Conservation (phyloP, 148 eudicot genomes). For the Simmondsia chinensis region DNA sequence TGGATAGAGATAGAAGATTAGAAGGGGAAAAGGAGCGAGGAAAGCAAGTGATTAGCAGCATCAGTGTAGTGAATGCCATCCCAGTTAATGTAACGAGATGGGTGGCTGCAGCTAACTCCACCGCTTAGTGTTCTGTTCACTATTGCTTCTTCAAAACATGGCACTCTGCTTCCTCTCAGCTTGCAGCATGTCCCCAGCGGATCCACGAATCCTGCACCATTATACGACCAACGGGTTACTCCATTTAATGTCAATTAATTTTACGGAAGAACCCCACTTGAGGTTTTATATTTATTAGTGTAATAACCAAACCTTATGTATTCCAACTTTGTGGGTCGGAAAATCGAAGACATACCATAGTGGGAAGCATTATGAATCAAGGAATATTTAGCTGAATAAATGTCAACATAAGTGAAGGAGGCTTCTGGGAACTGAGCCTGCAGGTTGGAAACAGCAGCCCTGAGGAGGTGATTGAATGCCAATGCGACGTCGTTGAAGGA, state of each 20-base stretch:
- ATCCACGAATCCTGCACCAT: slow-evolving; percentile 18
- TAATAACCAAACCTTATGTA: background rate
- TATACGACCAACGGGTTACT: background rate
- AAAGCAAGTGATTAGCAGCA: slow-evolving; percentile 44
- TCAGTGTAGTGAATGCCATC: slow-evolving; percentile 45
- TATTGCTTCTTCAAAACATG: slow-evolving; percentile 9
- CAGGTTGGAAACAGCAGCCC: slow-evolving; percentile 11
- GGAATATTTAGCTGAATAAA: slow-evolving; percentile 22
- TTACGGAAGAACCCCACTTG: background rate
- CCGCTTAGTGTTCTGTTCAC: slow-evolving; percentile 10
- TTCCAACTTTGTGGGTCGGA: background rate
- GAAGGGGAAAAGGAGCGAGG: too few relatives aligned
- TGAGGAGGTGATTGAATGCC: slow-evolving; percentile 24
- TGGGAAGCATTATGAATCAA: slow-evolving; percentile 11
- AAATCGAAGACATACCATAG: slow-evolving; percentile 9
- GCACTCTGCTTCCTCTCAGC: slow-evolving; percentile 2
- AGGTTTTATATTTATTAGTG: background rate
- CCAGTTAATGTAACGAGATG: slow-evolving; percentile 20
- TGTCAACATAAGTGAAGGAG: slow-evolving; percentile 18
- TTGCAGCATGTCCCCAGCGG: slow-evolving; percentile 22
- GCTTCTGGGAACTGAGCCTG: slow-evolving; percentile 16
- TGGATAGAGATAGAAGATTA: too few relatives aligned
- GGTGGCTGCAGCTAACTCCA: slow-evolving; percentile 14
- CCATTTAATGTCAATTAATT: too few relatives aligned
- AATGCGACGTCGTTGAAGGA: slow-evolving; percentile 15